Evolutionary conservation across 2,329 filamentous ascomycete genomes (phyloP).

Genomic region (Penicillium sumatraense): DNA sequence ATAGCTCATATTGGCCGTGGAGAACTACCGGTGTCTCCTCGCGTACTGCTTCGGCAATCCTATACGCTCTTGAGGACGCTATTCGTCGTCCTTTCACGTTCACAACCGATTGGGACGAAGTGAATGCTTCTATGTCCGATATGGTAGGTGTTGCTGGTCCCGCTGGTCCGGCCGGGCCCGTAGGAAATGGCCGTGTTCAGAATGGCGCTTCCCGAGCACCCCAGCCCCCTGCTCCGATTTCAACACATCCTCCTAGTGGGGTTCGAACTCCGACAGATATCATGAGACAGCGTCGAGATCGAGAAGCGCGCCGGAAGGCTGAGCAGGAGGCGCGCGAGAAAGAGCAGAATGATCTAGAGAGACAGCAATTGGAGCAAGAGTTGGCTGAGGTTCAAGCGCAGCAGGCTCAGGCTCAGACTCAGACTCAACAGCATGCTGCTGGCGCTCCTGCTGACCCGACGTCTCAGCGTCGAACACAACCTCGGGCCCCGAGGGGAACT

Average conservation of each 20-base stretch:
- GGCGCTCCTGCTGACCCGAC: conserved; percentile 41
- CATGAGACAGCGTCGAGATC: conserved; percentile 81
- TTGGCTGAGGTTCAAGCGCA: conserved; percentile 31
- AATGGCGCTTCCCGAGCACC: conserved; percentile 62
- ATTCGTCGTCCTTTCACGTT: conserved; percentile 81
- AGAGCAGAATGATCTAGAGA: conserved; percentile 58
- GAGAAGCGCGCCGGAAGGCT: conserved; percentile 72
- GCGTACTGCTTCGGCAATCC: conserved; percentile 85
- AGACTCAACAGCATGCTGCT: conserved; percentile 48
- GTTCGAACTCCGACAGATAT: conserved; percentile 87
- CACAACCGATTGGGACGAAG: conserved; percentile 81
- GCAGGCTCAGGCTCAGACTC: conserved; percentile 23
- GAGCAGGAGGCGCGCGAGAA: conserved; percentile 66
- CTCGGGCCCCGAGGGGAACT: conserved; percentile 15
- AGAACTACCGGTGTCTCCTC: conserved; percentile 70
- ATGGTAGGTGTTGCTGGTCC: conserved; percentile 65
- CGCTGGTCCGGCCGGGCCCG: conserved; percentile 35
- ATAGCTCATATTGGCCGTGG: conserved; percentile 58
- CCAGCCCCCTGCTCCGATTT: conserved; percentile 58
- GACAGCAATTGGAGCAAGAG: conserved; percentile 46
- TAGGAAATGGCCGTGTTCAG: conserved; percentile 59
- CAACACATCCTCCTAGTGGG: conserved; percentile 56
- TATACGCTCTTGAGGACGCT: conserved; percentile 89
- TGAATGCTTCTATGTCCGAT: conserved; percentile 91
- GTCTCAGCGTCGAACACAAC: conserved; percentile 31